Evolutionary conservation across 768 basidiomycete genomes (phyloP), one percentile per base, ranked within the genome.

Genomic region (Pisolithus microcarpus): DNA sequence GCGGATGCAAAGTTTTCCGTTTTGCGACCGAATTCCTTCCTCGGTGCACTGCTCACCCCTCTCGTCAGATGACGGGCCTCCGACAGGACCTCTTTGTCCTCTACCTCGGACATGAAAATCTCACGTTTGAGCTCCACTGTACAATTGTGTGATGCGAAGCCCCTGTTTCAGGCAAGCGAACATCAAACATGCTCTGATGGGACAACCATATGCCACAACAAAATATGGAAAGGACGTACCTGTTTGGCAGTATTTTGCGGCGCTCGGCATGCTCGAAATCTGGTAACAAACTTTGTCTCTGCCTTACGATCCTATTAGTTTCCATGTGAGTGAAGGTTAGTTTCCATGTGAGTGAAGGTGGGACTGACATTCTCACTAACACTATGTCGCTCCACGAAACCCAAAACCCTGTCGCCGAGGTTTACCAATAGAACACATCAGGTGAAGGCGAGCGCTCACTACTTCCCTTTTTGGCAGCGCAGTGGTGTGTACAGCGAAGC

Each of bases 171-270:
- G 19, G 47, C 49, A 49, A 54, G 53, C 55, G 49, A 56, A 55
- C 48, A 48, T 49, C 57, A 67, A 26, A 50, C 63, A 66, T 60
- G 65, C 53, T 55, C 58, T 59, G 52, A 65, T 56, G 54, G 44
- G 52, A 50, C 46, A 38, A 42, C 56, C 64, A 49, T 58, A 53
- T 62, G 57, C 48, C 53, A 42, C 60, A 38, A 50, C 47, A 46
- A 18, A 49, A 46, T 55, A 48, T 60, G 51, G 51, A 50, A 58
- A 38, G 53, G 39, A 46, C 37, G 54, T 45, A 42, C 43, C 52
- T 34, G 43, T 45, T 26, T 24, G 34, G 45, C 54, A 56, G 54
- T 52, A 58, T 59, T n/a, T n/a, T 46, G 50, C 48, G 37, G 43
- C 43, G 52, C 38, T 38, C 45, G 30, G 49, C 37, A 43, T 16